Conservation (phyloP, 345 rosid species). For the Geranium brycei region DNA sequence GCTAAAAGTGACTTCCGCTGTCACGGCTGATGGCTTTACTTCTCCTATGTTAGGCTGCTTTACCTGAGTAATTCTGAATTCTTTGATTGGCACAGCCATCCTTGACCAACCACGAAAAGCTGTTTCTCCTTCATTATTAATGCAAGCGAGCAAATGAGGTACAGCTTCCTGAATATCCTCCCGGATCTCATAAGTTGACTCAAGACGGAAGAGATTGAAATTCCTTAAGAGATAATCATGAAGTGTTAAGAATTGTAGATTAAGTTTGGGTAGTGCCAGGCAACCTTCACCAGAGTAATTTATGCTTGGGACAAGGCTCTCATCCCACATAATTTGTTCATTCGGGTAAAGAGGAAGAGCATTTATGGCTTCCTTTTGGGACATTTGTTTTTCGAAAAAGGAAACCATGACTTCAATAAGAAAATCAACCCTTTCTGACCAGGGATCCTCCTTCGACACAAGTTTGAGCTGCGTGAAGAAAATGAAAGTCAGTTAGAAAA, state of each 20-base stretch:
- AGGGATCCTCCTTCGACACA: conserved; percentile 65
- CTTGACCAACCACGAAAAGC: conserved; percentile 99
- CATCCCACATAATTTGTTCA: conserved; percentile 99
- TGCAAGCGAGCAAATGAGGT: conserved; percentile 84
- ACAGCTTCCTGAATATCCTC: conserved; percentile 98
- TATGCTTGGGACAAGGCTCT: conserved; percentile 94
- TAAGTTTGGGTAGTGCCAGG: conserved; percentile 96
- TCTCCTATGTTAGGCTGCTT: conserved; percentile 98
- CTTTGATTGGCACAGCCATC: conserved; percentile 85
- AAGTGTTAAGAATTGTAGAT: conserved; percentile 87
- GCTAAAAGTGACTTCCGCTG: conserved; percentile 71
- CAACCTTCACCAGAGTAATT: conserved; percentile 99
- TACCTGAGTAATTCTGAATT: conserved; percentile 61
- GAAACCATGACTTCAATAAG: conserved; percentile 89
- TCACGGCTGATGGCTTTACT: conserved; percentile 88
- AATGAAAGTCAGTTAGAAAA: conserved; percentile 1
- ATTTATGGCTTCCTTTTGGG: conserved; percentile 97
- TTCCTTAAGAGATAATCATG: conserved; percentile 94
- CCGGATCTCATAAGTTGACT: conserved; percentile 97
- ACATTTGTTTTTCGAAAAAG: conserved; percentile 80
- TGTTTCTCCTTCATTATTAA: conserved; percentile 76
- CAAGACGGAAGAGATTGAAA: conserved; percentile 95
- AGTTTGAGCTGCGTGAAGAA: conserved; percentile 63
- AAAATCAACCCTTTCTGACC: conserved; percentile 81
- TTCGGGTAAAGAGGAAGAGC: conserved; percentile 97